These are phyloP conservation scores for Aspergillus pseudotamarii DNA, from an alignment of 2,329 filamentous ascomycete species.

Conservation along the genomic window DNA sequence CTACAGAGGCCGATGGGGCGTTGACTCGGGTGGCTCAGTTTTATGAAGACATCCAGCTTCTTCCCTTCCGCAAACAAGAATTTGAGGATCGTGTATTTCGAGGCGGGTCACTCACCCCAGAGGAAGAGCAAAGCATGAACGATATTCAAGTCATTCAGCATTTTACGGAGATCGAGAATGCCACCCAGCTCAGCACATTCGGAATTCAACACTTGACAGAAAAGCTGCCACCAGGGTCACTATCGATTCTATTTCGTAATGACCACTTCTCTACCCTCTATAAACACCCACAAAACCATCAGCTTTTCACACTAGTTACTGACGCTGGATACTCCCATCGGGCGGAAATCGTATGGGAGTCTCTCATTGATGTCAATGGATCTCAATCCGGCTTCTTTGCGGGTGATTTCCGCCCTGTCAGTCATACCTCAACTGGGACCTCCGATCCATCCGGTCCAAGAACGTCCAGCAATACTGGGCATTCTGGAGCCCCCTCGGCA, in stretches of 20 bases:
- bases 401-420: slow-evolving; percentile 86
- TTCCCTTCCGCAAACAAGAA: slow-evolving; percentile 87
- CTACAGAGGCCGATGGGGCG: slow-evolving; percentile 68
- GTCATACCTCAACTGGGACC: slow-evolving; percentile 51
- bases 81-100: slow-evolving; percentile 75
- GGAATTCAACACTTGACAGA: slow-evolving; percentile 75
- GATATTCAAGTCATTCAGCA: slow-evolving; percentile 83
- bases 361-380: slow-evolving; percentile 83
- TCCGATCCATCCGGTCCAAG: slow-evolving; percentile 33
- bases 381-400: slow-evolving; percentile 81
- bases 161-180: slow-evolving; percentile 72
- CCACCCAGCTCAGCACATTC: slow-evolving; percentile 83
- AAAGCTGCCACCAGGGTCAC: slow-evolving; percentile 72
- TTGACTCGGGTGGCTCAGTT: slow-evolving; percentile 75
- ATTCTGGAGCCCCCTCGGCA: slow-evolving; percentile 12
- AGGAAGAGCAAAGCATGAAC: slow-evolving; percentile 78
- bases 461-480: slow-evolving; percentile 30
- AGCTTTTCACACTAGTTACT: slow-evolving; percentile 83
- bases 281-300: slow-evolving; percentile 75
- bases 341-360: slow-evolving; percentile 95
- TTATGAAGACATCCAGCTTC: slow-evolving; percentile 88
- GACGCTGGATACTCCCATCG: slow-evolving; percentile 88
- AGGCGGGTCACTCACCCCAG: slow-evolving; percentile 61
- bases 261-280: slow-evolving; percentile 96
- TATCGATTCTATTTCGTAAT: slow-evolving; percentile 93